phyloP scores from a whole-genome alignment of 805 yeast genomes.

The Yarrowia osloensis region DNA sequence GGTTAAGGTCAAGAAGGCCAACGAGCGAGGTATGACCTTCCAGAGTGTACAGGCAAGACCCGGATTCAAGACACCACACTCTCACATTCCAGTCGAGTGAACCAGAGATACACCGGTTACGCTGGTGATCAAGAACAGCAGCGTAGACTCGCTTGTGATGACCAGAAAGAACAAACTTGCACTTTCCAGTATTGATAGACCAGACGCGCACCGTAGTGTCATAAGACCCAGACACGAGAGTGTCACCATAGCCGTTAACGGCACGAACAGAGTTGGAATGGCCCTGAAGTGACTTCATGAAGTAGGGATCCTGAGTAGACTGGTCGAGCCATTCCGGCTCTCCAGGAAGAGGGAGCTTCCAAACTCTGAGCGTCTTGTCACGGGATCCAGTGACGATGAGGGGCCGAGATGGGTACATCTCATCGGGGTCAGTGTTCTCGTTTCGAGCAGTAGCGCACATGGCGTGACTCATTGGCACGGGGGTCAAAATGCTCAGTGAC shows the following conservation, averaged over 20 bases:
- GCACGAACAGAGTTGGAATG: conserved; percentile 84
- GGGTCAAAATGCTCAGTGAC: conserved; percentile 80
- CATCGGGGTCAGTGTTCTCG: conserved; percentile 59
- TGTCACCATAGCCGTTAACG: conserved; percentile 80
- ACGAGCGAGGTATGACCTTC: conserved; percentile 91
- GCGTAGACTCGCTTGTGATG: conserved; percentile 87
- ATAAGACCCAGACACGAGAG: conserved; percentile 85
- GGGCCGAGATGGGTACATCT: conserved; percentile 62
- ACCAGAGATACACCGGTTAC: conserved; percentile 84
- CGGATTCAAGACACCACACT: conserved; percentile 85
- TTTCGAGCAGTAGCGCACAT: conserved; percentile 50
- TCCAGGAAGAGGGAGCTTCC: conserved; percentile 67
- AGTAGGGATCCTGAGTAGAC: conserved; percentile 54
- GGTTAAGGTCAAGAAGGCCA: conserved; percentile 77
- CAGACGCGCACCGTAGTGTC: conserved; percentile 90
- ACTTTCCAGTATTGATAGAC: conserved; percentile 76
- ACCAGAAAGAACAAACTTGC: conserved; percentile 73
- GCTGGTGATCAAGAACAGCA: conserved; percentile 74
- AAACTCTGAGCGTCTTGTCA: conserved; percentile 78
- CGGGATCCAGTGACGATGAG: conserved; percentile 85
- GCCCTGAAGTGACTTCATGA: conserved; percentile 69
- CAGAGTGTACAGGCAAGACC: conserved; percentile 65
- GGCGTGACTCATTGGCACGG: conserved; percentile 43
- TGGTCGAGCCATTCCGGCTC: conserved; percentile 44
- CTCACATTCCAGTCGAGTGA: conserved; percentile 86